Percentiles rank a stretch among this genome's conserved stretches.
Conservation (phyloP, 169 alveolate genomes). For the Plasmodium vivax region DNA sequence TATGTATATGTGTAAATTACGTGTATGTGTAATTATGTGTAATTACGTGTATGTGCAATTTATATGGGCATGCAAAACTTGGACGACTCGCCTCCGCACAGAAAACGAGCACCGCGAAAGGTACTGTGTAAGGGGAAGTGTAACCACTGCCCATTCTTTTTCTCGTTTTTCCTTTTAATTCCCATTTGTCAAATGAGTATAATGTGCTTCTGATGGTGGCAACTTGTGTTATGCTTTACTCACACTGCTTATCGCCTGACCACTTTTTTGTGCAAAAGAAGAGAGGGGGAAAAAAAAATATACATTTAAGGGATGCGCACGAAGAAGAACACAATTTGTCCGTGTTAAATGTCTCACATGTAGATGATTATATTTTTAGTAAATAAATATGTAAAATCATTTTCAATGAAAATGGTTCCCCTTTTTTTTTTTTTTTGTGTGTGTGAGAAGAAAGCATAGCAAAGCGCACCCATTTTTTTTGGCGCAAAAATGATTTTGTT, state of each 20-base stretch:
- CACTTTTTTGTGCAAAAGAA: not conserved
- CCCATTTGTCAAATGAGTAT: not conserved
- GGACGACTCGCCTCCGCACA: not conserved
- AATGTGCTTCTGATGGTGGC: not conserved
- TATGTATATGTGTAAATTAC: no score
- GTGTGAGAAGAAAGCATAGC: not conserved
- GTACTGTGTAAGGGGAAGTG: not conserved
- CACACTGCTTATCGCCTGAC: not conserved
- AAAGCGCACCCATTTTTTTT: not conserved
- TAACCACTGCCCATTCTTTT: not conserved
- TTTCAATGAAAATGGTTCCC: not conserved
- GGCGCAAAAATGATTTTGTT: not conserved
- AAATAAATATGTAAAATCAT: not conserved
- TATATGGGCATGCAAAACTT: no score
- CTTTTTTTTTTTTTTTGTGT: not conserved
- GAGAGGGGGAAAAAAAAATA: not conserved
- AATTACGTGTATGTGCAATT: no score
- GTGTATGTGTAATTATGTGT: no score
- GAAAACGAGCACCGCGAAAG: not conserved
- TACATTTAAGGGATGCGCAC: not conserved
- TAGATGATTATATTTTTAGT: not conserved
- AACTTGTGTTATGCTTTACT: not conserved
- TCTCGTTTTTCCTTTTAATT: not conserved
- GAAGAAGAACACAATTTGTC: not conserved
- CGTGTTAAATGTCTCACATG: not conserved